Base-by-base conservation (phyloP, 495 filamentous ascomycete species). In the Rusavskia elegans region DNA sequence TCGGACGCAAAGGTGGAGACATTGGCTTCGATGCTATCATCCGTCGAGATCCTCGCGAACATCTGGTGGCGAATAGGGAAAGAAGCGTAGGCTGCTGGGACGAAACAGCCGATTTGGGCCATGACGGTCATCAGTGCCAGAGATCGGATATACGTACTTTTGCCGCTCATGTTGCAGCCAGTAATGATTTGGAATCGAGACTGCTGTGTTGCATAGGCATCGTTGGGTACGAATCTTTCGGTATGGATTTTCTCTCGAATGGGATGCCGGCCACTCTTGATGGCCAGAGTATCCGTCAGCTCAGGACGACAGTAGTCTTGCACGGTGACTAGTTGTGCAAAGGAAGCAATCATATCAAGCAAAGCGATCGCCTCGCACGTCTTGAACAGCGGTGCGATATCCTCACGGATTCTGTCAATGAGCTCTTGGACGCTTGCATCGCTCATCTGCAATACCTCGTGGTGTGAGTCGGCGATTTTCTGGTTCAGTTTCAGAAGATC, bases 121-220 rank as follows among this genome's bases (percentile, higher is more conserved):
- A 98, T 92, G 46, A 98, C 76, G 27, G 82, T 76, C 63, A 90
- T 81, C 10, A 98, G 69, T 17, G 90, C 87, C 39, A 95, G 71
- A 7, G 81, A 83, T 53, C 87, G 81, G 61, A 97, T 94, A 67
- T 93, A 97, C 0, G 90, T 97, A 54, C 87, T 87, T 62, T 95
- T 96, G n/a, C 92, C 92, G 59, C 87, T 93, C 93, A 96, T 97
- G 64, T 98, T 98, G 65, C 87, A 92, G 39, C 92, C 92, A 6
- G 92, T 95, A 61, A 98, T 83, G 54, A 97, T 85, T 54, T 95
- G 87, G 64, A 96, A 89, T 8, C 90, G 79, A 32, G 74, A 76
- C 53, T 85, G 79, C 27, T 81, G 68, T 19, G 79, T 82, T 35
- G 87, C 87, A 59, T 87, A 95, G 41, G 85, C 85, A 51, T 95